Conservation (phyloP, 2,329 filamentous ascomycete genomes). For the Fusarium bulbicola region DNA sequence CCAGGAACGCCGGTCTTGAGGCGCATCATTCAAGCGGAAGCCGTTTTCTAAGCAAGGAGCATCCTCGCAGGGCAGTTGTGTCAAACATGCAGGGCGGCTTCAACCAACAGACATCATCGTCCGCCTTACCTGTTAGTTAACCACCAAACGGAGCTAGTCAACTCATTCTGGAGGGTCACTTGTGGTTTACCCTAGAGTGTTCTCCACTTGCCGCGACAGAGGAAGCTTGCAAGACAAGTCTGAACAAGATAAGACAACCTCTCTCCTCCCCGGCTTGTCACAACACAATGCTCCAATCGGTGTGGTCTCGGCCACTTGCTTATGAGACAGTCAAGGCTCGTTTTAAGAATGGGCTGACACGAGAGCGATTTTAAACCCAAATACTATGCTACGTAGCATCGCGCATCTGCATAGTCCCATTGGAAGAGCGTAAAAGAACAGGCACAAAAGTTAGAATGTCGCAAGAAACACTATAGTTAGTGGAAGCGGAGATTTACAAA, state of each 20-base stretch:
- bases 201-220: neutral
- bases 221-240: neutral
- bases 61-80: slow-evolving; percentile 6
- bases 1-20: neutral
- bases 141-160: slow-evolving; percentile 1
- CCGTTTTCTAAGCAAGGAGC: neutral
- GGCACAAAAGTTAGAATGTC: neutral
- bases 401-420: neutral
- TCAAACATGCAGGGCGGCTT: neutral
- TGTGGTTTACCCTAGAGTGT: slow-evolving; percentile 3
- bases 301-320: neutral
- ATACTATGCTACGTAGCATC: slow-evolving; percentile 22
- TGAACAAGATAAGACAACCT: neutral
- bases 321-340: neutral
- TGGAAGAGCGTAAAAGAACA: neutral
- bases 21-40: neutral
- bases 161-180: neutral
- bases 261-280: neutral
- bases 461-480: neutral
- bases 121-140: neutral
- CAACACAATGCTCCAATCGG: slow-evolving; percentile 6
- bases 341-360: slow-evolving; percentile 9
- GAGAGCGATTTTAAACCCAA: neutral
- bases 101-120: neutral
- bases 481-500: neutral